These are phyloP conservation scores for Rubia tinctorum DNA, from an alignment of 305 asterid species.

Conservation along the genomic window DNA sequence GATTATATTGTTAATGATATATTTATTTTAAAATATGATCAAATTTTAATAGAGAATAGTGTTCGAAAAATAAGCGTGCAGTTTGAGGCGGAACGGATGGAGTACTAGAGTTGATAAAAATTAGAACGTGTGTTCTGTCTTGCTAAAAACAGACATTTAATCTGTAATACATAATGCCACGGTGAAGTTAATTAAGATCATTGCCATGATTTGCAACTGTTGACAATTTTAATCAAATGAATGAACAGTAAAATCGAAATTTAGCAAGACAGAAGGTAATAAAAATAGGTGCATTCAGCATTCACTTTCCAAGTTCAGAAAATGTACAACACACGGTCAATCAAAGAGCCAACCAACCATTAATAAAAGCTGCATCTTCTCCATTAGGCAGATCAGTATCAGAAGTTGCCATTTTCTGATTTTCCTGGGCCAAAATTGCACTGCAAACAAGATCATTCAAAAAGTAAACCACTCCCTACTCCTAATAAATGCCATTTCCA, in stretches of 20 bases:
- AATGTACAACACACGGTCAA: background rate
- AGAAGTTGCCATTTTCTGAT: background rate
- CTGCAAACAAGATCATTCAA: conserved; percentile 16
- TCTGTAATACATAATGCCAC: too few relatives aligned
- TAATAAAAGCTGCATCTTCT: background rate
- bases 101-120: too few relatives aligned
- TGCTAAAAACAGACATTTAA: too few relatives aligned
- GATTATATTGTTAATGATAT: too few relatives aligned
- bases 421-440: background rate
- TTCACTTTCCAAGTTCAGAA: background rate
- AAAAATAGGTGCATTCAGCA: background rate
- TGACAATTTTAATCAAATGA: background rate
- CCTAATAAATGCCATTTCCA: conserved; percentile 9
- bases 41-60: too few relatives aligned
- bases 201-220: too few relatives aligned
- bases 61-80: too few relatives aligned
- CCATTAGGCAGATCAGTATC: background rate
- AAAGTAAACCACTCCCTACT: background rate
- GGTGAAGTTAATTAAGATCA: background rate
- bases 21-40: too few relatives aligned
- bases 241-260: background rate
- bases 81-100: too few relatives aligned
- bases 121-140: too few relatives aligned
- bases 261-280: too few relatives aligned
- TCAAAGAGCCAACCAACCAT: background rate